phyloP scores from a whole-genome alignment of 1,139 yeast species.

The Blastobotrys buckinghamii region DNA sequence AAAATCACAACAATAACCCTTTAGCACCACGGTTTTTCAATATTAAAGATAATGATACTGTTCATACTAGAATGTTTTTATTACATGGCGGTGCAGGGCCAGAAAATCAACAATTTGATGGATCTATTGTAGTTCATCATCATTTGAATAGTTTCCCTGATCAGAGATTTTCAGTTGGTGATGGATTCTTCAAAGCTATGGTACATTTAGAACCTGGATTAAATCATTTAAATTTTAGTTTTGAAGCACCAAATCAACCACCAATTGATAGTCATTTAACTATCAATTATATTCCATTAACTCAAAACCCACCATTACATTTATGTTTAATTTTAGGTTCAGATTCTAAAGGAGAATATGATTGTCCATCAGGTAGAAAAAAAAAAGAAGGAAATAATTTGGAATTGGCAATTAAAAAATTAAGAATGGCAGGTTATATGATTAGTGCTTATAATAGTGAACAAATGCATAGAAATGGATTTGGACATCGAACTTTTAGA shows the following conservation, averaged over 20 bases:
- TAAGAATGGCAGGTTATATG: slow-evolving; percentile 79
- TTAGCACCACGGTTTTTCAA: slow-evolving; percentile 23
- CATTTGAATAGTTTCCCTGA: slow-evolving; percentile 58
- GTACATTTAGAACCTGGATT: slow-evolving; percentile 64
- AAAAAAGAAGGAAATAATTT: slow-evolving; percentile 61
- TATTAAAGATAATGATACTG: slow-evolving; percentile 21
- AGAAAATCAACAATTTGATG: slow-evolving; percentile 17
- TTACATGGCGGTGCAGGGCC: slow-evolving; percentile 33
- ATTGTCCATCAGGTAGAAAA: slow-evolving; percentile 57
- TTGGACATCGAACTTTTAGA: slow-evolving; percentile 64
- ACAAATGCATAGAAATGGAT: slow-evolving; percentile 75
- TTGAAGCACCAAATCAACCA: slow-evolving; percentile 19
- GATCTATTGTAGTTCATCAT: slow-evolving; percentile 40
- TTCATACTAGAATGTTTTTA: slow-evolving; percentile 31
- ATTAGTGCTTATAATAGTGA: slow-evolving; percentile 94
- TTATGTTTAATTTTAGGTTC: slow-evolving; percentile 69
- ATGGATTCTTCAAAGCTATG: slow-evolving; percentile 67
- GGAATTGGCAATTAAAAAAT: slow-evolving; percentile 66
- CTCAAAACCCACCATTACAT: slow-evolving; percentile 73
- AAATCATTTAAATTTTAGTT: slow-evolving; percentile 29
- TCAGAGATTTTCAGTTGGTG: slow-evolving; percentile 61
- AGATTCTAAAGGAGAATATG: slow-evolving; percentile 70
- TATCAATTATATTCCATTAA: slow-evolving; percentile 52
- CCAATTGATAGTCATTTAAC: slow-evolving; percentile 20
- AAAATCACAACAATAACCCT: slow-evolving; percentile 4